A percentile compares a stretch with the other conserved stretches of the same genome.
These are phyloP conservation scores for Cyclanthera cordifolia DNA, from an alignment of 306 rosid genomes.

Conservation along the genomic window DNA sequence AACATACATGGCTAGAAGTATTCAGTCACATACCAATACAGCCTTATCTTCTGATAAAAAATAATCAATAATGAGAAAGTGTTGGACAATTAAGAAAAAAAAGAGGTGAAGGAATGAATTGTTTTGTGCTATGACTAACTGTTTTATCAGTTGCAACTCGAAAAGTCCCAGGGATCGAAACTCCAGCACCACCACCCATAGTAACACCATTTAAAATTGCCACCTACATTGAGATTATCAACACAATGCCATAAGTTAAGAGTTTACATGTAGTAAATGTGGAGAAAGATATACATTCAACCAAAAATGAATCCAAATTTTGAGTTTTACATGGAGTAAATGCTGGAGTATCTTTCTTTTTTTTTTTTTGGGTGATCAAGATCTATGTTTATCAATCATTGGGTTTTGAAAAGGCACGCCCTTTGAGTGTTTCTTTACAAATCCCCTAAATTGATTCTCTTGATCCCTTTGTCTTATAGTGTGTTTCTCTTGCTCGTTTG, in stretches of 20 bases:
- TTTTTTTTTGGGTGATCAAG: too few species aligned
- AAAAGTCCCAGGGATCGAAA: slow-evolving; percentile 82
- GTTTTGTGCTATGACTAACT: slow-evolving; percentile 29
- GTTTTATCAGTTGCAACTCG: slow-evolving; percentile 81
- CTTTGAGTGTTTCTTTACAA: too few species aligned
- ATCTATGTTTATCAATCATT: too few species aligned
- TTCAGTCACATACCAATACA: neutral
- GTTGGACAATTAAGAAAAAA: neutral
- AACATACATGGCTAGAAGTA: neutral
- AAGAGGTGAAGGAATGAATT: neutral
- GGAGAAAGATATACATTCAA: neutral
- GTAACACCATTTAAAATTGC: slow-evolving; percentile 84
- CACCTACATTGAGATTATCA: slow-evolving; percentile 38
- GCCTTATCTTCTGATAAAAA: neutral
- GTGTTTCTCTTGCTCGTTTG: too few species aligned
- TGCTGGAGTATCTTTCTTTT: too few species aligned
- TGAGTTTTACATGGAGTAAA: too few species aligned
- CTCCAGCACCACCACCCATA: slow-evolving; percentile 97
- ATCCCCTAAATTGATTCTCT: too few species aligned
- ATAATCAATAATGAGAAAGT: slow-evolving; percentile 2
- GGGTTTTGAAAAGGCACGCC: too few species aligned
- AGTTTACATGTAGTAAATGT: neutral
- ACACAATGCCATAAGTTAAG: slow-evolving; percentile 3
- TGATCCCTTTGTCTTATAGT: too few species aligned
- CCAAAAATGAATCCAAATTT: neutral